phyloP scores from a whole-genome alignment of 2,329 filamentous ascomycete species.

The Phyllosticta citrichinensis region DNA sequence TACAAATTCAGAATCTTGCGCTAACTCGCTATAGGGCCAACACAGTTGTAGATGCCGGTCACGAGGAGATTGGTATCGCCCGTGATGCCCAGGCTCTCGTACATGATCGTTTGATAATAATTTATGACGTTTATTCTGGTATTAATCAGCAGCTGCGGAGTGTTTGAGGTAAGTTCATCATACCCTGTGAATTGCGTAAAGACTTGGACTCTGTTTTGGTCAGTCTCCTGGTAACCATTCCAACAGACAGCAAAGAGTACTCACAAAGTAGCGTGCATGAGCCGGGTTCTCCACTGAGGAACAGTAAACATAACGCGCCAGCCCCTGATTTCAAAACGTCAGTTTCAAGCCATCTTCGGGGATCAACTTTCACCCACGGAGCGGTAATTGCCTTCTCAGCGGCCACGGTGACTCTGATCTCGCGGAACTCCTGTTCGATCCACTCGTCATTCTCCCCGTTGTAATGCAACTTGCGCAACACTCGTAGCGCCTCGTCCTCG shows the following conservation, averaged over 20 bases:
- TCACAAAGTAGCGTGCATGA: slow-evolving; percentile 47
- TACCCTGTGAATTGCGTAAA: slow-evolving; percentile 56
- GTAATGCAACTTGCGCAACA: slow-evolving; percentile 42
- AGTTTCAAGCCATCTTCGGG: not conserved
- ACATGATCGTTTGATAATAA: slow-evolving; percentile 53
- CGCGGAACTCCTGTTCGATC: slow-evolving; percentile 47
- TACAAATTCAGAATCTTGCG: not conserved
- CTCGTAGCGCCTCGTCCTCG: slow-evolving; percentile 42
- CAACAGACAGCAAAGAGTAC: not conserved
- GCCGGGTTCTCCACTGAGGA: slow-evolving; percentile 49
- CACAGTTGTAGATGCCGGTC: slow-evolving; percentile 50
- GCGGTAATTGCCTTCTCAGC: slow-evolving; percentile 47
- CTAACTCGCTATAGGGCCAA: slow-evolving; percentile 41
- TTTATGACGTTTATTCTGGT: slow-evolving; percentile 45
- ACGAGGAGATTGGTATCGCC: slow-evolving; percentile 45
- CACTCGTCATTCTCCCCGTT: slow-evolving; percentile 46
- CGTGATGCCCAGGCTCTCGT: slow-evolving; percentile 46
- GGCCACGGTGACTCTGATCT: slow-evolving; percentile 53
- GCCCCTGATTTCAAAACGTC: slow-evolving; percentile 18
- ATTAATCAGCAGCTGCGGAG: not conserved
- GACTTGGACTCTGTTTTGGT: slow-evolving; percentile 40
- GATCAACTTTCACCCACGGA: slow-evolving; percentile 15
- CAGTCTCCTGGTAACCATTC: not conserved
- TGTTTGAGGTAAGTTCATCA: not conserved
- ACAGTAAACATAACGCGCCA: slow-evolving; percentile 50